Evolutionary conservation across 2,329 filamentous ascomycete genomes (phyloP), one percentile per base, ranked within the genome.

Genomic region (Fusarium humuli): DNA sequence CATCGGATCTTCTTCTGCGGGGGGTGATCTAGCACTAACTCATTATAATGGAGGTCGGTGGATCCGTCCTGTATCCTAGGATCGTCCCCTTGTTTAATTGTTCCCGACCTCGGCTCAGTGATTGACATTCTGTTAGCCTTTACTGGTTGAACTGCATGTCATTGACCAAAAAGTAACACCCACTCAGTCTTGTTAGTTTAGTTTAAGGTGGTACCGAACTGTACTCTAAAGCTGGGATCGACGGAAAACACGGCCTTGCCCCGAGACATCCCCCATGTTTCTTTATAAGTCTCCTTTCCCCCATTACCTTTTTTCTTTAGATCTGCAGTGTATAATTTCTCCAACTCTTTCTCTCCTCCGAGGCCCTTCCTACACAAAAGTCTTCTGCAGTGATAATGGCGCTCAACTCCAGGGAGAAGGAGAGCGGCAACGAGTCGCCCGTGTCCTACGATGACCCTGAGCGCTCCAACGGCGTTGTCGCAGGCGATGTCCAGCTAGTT

Each of bases 371-470:
- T 67, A 54, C 45, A 37, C 32, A 29, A 16, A 30, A 50, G 25
- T 5, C 2, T 40, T 20, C 18, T 29, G 23, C 20, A 46, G 48
- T 27, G 58, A 47, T 37, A 50, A 75, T 75, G 73, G 54, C 57
- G 29, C 46, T 72, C 34, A 57, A 48, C 27, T 37, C 47, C 20
- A 52, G 47, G 37, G 69, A 72, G 41, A 74, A 76, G 48, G 64
- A 67, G 34, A 52, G 49, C 18, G 73, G 72, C 55, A 66, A 64
- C 14, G 69, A 73, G 45, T 69, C 69, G 20, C 57, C 73, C 37
- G 62, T 57, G 8, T 76, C 74, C 22, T 47, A 70, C 46, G 72
- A 75, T 12, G 73, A 76, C 42, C 64, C 71, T 14, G 74, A 76
- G 55, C 74, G 60, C 47, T 47, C 54, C 18, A 61, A 60, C 49